These are phyloP conservation scores for Salvia hispanica DNA, from an alignment of 257 asterid species.

Conservation along the genomic window DNA sequence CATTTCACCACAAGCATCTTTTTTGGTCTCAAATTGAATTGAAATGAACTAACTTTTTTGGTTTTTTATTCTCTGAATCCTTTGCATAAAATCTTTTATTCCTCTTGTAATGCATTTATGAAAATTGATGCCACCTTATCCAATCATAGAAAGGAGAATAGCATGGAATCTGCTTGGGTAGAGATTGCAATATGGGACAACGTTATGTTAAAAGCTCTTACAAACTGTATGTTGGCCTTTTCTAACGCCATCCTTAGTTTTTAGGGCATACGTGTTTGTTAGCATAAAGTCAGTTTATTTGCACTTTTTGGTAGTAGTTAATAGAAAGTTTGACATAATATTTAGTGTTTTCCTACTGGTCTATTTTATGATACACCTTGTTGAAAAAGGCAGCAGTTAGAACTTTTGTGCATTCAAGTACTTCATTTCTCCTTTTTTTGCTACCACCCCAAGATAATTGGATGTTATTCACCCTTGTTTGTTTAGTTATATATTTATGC, in stretches of 20 bases:
- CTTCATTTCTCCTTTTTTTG: slow-evolving; percentile 3
- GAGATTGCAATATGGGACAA: not conserved
- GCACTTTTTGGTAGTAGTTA: slow-evolving; percentile 8
- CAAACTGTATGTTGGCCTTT: not conserved
- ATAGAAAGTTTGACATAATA: slow-evolving; percentile 7
- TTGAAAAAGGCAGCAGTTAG: slow-evolving; percentile 4
- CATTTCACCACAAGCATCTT: not conserved
- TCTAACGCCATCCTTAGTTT: not conserved
- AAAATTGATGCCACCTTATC: not conserved
- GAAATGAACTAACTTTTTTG: not conserved
- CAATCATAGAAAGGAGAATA: not conserved
- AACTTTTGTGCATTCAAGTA: not conserved
- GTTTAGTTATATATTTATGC: not conserved
- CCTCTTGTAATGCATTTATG: not conserved
- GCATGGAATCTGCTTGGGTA: not conserved
- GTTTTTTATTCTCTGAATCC: slow-evolving; percentile 8
- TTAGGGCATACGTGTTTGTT: not conserved
- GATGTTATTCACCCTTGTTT: not conserved
- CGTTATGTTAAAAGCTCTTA: not conserved
- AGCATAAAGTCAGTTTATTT: slow-evolving; percentile 2
- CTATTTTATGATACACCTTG: slow-evolving; percentile 5
- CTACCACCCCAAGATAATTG: not conserved
- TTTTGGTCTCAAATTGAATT: slow-evolving; percentile 2
- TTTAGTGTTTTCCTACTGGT: not conserved
- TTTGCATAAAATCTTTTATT: not conserved